A percentile compares a stretch with the other conserved stretches of the same genome.
phyloP scores from a whole-genome alignment of 2,329 filamentous ascomycete species.

The Arthrobotrys musiformis region DNA sequence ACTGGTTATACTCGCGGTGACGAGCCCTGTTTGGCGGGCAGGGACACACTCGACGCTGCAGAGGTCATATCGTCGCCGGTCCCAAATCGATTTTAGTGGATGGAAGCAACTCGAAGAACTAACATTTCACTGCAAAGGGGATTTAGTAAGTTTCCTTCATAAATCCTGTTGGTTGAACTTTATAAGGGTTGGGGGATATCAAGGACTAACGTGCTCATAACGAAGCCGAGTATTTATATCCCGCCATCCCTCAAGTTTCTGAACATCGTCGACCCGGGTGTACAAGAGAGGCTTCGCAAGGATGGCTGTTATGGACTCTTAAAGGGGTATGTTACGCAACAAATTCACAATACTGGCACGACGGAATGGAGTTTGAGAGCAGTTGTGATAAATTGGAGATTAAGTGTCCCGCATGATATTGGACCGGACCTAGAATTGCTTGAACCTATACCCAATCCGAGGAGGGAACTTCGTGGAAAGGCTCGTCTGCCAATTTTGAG shows the following conservation, averaged over 20 bases:
- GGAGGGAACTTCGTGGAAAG: no score
- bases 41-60: neutral
- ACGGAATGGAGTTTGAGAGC: no score
- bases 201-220: neutral
- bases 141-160: neutral
- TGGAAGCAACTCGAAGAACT: neutral
- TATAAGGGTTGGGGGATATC: neutral
- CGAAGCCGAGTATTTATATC: neutral
- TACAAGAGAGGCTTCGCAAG: no score
- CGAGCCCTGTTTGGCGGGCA: neutral
- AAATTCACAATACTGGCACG: no score
- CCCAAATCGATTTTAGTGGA: neutral
- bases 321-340: no score
- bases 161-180: no score
- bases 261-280: neutral
- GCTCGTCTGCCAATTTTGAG: no score
- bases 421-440: no score
- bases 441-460: no score
- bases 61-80: neutral
- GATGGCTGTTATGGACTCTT: no score
- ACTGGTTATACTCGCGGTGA: neutral
- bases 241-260: conserved; percentile 1
- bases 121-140: neutral
- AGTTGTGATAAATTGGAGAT: no score
- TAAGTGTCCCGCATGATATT: no score